These are phyloP conservation scores for Ustilago sp. DNA, from an alignment of 1,284 basidiomycete species.

Conservation along the genomic window DNA sequence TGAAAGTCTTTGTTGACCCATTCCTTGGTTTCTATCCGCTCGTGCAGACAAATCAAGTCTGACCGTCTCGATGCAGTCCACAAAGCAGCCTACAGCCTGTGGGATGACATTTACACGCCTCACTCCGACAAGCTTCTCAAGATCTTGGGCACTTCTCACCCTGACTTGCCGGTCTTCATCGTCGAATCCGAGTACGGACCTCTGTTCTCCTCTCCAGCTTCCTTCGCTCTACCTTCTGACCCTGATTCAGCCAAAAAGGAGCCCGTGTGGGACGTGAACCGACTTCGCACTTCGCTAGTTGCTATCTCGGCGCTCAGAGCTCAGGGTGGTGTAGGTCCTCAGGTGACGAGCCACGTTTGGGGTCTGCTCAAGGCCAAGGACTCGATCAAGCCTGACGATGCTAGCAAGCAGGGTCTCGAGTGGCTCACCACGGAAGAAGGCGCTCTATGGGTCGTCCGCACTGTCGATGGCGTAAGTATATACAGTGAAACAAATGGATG, in stretches of 20 bases:
- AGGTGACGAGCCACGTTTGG: constrained; percentile 90
- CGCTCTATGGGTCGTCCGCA: constrained; percentile 88
- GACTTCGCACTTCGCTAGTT: constrained; percentile 86
- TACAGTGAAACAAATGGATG: background rate
- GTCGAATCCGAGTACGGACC: constrained; percentile 88
- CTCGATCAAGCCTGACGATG: constrained; percentile 69
- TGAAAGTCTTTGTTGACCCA: background rate
- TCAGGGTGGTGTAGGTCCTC: constrained; percentile 86
- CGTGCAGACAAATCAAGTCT: constrained; percentile 48
- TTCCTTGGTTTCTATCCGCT: background rate
- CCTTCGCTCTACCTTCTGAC: constrained; percentile 69
- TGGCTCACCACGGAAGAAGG: constrained; percentile 92
- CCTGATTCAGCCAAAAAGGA: constrained; percentile 59
- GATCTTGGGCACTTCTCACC: constrained; percentile 83
- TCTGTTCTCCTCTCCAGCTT: constrained; percentile 80
- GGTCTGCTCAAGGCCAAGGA: constrained; percentile 83
- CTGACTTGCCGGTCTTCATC: constrained; percentile 81
- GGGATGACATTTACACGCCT: constrained; percentile 92
- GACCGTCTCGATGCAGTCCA: constrained; percentile 42
- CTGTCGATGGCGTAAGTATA: constrained; percentile 75
- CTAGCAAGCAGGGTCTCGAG: constrained; percentile 74
- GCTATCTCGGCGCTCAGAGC: constrained; percentile 91
- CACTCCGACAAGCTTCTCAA: constrained; percentile 87
- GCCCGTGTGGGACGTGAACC: constrained; percentile 77
- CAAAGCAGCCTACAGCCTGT: constrained; percentile 70